These are phyloP conservation scores for Talaromyces pinophilus DNA, from an alignment of 2,329 filamentous ascomycete species.

Conservation along the genomic window DNA sequence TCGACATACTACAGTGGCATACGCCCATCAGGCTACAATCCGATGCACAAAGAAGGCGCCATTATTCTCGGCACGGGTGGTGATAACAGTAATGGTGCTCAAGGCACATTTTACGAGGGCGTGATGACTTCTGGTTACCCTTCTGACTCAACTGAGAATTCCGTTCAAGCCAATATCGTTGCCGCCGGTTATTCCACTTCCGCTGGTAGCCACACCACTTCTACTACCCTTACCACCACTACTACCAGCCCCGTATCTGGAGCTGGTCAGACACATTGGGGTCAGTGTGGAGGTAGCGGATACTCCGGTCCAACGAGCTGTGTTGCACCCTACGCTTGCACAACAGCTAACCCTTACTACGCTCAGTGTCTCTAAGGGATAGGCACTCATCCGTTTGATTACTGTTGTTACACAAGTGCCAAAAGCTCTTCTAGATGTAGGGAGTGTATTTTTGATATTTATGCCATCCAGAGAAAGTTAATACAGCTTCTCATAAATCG, in stretches of 20 bases:
- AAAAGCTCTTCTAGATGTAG: neutral
- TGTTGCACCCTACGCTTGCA: slow-evolving; percentile 4
- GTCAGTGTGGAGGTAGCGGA: slow-evolving; percentile 14
- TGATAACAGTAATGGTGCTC: slow-evolving; percentile 18
- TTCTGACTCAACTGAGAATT: slow-evolving; percentile 14
- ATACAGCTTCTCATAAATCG: neutral
- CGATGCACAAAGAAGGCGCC: slow-evolving; percentile 18
- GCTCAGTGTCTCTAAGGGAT: slow-evolving; percentile 9
- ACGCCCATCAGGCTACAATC: slow-evolving; percentile 16
- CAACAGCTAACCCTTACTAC: slow-evolving; percentile 7
- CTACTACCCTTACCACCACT: neutral
- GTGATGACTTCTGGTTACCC: slow-evolving; percentile 19
- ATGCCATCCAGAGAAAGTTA: neutral
- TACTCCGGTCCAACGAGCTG: slow-evolving; percentile 13
- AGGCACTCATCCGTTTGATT: neutral
- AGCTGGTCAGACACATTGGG: slow-evolving; percentile 3
- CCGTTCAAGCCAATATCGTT: slow-evolving; percentile 19
- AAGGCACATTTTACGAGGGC: slow-evolving; percentile 19
- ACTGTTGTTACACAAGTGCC: neutral
- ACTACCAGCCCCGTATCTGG: neutral
- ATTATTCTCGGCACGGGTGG: slow-evolving; percentile 20
- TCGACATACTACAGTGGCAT: slow-evolving; percentile 15
- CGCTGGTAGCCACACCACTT: neutral
- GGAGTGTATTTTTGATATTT: neutral
- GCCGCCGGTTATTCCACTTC: neutral